These are phyloP conservation scores for Lolium perenne DNA, from an alignment of 176 grass and related monocot genomes.

Conservation along the genomic window DNA sequence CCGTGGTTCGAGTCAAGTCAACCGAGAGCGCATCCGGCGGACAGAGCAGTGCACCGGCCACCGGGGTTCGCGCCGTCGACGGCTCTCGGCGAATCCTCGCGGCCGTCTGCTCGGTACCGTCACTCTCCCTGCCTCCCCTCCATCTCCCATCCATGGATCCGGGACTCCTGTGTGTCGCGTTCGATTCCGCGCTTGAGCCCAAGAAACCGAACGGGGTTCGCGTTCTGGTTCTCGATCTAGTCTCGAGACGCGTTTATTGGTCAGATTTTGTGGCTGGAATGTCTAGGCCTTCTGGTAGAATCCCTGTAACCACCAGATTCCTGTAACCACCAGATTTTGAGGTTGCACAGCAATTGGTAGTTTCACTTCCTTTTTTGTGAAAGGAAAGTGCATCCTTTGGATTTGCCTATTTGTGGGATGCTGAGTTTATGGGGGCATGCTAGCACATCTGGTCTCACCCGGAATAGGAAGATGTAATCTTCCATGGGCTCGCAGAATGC, in stretches of 20 bases:
- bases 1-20: neutral
- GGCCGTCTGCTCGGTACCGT: slow-evolving; percentile 1
- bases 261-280: neutral
- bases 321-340: neutral
- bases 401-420: neutral
- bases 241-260: no score
- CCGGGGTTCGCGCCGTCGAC: neutral
- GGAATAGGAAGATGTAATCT: neutral
- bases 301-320: neutral
- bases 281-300: neutral
- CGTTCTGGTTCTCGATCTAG: neutral
- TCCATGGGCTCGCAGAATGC: neutral
- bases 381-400: neutral
- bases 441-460: neutral
- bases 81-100: neutral
- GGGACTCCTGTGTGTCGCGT: neutral
- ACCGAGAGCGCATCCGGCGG: slow-evolving; percentile 17
- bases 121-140: neutral
- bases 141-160: neutral
- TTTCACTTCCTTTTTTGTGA: neutral
- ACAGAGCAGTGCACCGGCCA: neutral
- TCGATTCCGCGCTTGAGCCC: neutral
- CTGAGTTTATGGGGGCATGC: neutral
- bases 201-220: neutral
- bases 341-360: neutral